Evolutionary conservation across 2,329 filamentous ascomycete genomes (phyloP).

Genomic region (Chrysoporthe puriensis): DNA sequence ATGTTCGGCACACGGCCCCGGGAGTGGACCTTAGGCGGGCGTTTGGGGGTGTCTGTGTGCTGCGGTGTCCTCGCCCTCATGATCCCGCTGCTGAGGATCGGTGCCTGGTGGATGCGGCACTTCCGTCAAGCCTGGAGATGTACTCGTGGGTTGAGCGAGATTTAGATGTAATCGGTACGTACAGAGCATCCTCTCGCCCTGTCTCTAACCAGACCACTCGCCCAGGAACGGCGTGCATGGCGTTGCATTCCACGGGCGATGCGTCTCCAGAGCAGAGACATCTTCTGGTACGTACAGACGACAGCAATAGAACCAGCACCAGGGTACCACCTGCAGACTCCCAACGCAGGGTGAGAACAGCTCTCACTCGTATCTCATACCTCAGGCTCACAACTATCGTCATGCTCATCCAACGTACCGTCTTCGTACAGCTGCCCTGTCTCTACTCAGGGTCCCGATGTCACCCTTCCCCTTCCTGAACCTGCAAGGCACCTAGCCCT

Average conservation of each 20-base stretch:
- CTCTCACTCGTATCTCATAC: slow-evolving; percentile 23
- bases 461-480: slow-evolving; percentile 22
- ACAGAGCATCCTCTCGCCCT: background rate
- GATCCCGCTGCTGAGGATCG: background rate
- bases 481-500: slow-evolving; percentile 26
- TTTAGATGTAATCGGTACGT: background rate
- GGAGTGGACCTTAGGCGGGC: slow-evolving; percentile 7
- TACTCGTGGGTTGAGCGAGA: background rate
- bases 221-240: slow-evolving; percentile 13
- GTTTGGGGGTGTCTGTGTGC: slow-evolving; percentile 26
- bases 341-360: slow-evolving; percentile 8
- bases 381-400: slow-evolving; percentile 8
- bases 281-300: background rate
- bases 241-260: background rate
- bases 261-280: background rate
- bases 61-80: background rate
- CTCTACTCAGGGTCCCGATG: slow-evolving; percentile 25
- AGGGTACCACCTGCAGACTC: background rate
- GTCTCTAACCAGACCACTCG: background rate
- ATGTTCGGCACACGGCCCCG: background rate
- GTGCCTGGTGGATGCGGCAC: background rate
- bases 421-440: slow-evolving; percentile 19
- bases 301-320: slow-evolving; percentile 7
- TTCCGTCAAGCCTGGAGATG: background rate
- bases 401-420: slow-evolving; percentile 22